Conservation (phyloP, 371 early-diverging fungal species). For the Mortierella sp. region DNA sequence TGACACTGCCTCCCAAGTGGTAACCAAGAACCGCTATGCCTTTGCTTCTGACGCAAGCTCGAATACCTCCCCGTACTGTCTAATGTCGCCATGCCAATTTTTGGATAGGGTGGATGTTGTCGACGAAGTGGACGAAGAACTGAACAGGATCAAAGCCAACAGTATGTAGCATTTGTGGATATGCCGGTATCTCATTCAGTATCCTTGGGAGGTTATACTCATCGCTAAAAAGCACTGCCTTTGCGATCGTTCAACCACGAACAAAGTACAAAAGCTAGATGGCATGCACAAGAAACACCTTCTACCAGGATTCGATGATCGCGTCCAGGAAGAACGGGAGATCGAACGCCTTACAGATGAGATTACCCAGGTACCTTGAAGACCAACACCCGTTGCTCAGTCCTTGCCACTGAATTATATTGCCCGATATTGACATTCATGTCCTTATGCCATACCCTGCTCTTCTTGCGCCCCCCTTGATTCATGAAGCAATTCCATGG, state of each 20-base stretch:
- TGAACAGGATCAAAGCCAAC: constrained; percentile 67
- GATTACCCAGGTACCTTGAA: constrained; percentile 75
- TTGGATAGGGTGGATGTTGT: constrained; percentile 84
- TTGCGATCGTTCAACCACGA: neutral
- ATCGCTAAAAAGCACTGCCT: too few species aligned
- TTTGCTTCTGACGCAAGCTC: too few species aligned
- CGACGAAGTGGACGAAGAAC: constrained; percentile 78
- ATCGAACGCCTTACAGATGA: constrained; percentile 85
- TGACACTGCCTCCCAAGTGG: constrained; percentile 88
- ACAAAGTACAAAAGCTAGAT: constrained; percentile 84
- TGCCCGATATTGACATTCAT: too few species aligned
- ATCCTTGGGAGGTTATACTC: too few species aligned
- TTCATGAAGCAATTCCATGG: constrained; percentile 80
- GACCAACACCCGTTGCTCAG: too few species aligned
- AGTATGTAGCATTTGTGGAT: constrained; percentile 56
- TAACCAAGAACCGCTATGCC: neutral
- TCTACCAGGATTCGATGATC: constrained; percentile 95
- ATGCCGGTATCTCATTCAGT: too few species aligned
- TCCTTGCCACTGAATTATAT: too few species aligned
- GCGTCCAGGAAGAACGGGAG: constrained; percentile 81
- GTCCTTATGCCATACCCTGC: too few species aligned
- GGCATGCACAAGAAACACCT: constrained; percentile 89
- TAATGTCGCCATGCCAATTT: neutral
- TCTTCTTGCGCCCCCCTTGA: neutral
- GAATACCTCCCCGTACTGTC: too few species aligned